A percentile compares a stretch with the other conserved stretches of the same genome.
Conservation (phyloP, 768 basidiomycete species). For the Floccularia luteovirens region DNA sequence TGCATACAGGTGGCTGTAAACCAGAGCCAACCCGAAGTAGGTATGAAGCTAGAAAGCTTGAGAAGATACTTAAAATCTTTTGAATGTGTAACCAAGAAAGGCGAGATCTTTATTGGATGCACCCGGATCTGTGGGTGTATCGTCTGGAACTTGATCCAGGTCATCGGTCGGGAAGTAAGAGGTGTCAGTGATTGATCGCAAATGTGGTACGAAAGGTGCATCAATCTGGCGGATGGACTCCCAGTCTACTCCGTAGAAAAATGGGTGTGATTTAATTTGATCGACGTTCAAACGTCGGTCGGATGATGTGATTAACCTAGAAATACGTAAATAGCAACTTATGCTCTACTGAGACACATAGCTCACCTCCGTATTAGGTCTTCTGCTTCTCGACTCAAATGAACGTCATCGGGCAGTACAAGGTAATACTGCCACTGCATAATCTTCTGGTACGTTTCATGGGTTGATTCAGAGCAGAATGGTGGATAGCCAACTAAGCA, state of each 20-base stretch:
- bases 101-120: slow-evolving; percentile 51
- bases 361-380: slow-evolving; percentile 77
- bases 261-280: slow-evolving; percentile 85
- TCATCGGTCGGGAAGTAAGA: slow-evolving; percentile 98
- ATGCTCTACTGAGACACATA: not conserved
- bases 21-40: too few species aligned
- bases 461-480: slow-evolving; percentile 91
- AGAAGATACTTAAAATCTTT: slow-evolving; percentile 62
- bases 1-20: too few species aligned
- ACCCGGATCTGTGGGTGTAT: slow-evolving; percentile 27
- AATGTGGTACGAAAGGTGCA: slow-evolving; percentile 92
- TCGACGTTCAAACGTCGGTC: slow-evolving; percentile 76
- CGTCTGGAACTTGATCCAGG: slow-evolving; percentile 66
- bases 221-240: slow-evolving; percentile 79
- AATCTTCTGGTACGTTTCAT: slow-evolving; percentile 98
- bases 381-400: slow-evolving; percentile 86
- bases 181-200: slow-evolving; percentile 90
- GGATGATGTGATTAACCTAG: slow-evolving; percentile 75
- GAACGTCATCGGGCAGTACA: slow-evolving; percentile 89
- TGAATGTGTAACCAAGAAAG: slow-evolving; percentile 79
- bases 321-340: not conserved
- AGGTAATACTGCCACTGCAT: slow-evolving; percentile 89
- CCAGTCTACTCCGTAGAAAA: slow-evolving; percentile 98
- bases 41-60: slow-evolving; percentile 31
- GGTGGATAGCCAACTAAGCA: slow-evolving; percentile 96